Conservation (phyloP, 441 rosid genomes). For the Isatis lusitanica region DNA sequence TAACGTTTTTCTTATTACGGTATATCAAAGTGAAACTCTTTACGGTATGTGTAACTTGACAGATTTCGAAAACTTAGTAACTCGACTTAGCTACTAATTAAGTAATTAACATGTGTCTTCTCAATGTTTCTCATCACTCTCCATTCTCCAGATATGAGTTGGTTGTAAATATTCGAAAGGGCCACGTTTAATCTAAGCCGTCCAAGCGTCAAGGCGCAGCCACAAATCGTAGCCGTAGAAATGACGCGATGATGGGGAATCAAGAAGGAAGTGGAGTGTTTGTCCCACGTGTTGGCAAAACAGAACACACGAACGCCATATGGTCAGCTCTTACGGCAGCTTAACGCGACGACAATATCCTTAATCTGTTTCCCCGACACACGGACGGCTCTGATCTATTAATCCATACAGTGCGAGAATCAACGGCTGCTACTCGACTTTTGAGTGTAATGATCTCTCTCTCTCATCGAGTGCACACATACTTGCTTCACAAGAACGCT, state of each 20-base stretch:
- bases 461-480: conserved; percentile 22
- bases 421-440: conserved; percentile 22
- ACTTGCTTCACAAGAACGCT: conserved; percentile 39
- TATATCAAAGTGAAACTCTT: too few relatives aligned
- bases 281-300: conserved; percentile 39
- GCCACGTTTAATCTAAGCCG: conserved; percentile 19
- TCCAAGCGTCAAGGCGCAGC: conserved; percentile 28
- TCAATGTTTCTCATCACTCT: background rate
- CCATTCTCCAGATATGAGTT: background rate
- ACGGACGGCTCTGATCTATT: conserved; percentile 18
- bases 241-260: conserved; percentile 33
- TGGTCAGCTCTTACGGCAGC: conserved; percentile 44
- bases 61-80: background rate
- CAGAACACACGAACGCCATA: conserved; percentile 32
- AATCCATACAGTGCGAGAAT: background rate
- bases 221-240: conserved; percentile 37
- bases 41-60: background rate
- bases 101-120: background rate
- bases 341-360: conserved; percentile 39
- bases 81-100: background rate
- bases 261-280: conserved; percentile 28
- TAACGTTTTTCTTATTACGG: background rate
- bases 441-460: conserved; percentile 29
- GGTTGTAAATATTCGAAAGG: conserved; percentile 5
- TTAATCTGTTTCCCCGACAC: conserved; percentile 22